Conservation (phyloP, 2,329 filamentous ascomycete species). For the Fusarium hostae region DNA sequence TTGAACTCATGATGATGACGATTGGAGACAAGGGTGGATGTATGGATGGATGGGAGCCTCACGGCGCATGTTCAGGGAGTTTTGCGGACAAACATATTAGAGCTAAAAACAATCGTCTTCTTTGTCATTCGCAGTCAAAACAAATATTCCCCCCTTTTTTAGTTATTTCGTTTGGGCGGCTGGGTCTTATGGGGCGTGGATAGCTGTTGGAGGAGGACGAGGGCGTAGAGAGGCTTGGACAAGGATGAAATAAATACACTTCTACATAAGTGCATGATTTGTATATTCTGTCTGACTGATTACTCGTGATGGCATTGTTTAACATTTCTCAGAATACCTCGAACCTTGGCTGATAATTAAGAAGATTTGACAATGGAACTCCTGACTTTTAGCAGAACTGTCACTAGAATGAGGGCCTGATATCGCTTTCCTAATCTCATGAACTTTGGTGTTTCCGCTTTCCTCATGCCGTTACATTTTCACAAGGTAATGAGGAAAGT, state of each 20-base stretch:
- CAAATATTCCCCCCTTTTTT: conserved; percentile 42
- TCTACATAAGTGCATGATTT: not conserved
- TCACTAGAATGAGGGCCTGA: not conserved
- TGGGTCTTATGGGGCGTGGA: conserved; percentile 16
- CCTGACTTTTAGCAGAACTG: not conserved
- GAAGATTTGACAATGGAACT: not conserved
- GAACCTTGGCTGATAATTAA: not conserved
- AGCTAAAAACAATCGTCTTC: conserved; percentile 45
- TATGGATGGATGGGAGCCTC: conserved; percentile 35
- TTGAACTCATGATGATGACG: conserved; percentile 28
- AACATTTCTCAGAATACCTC: not conserved
- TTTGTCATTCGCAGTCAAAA: conserved; percentile 41
- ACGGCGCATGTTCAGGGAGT: conserved; percentile 47
- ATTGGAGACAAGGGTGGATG: conserved; percentile 19
- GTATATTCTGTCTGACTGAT: not conserved
- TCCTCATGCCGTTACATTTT: not conserved
- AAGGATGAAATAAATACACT: conserved; percentile 26
- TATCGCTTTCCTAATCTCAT: not conserved
- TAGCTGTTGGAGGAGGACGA: conserved; percentile 9
- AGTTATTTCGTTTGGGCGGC: conserved; percentile 32
- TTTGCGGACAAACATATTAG: conserved; percentile 46
- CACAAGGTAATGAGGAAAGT: not conserved
- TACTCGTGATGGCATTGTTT: not conserved
- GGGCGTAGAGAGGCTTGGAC: conserved; percentile 14
- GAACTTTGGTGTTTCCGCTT: not conserved